These are phyloP conservation scores for Hypoxylon lenormandii DNA, from an alignment of 495 filamentous ascomycete genomes.

Conservation along the genomic window DNA sequence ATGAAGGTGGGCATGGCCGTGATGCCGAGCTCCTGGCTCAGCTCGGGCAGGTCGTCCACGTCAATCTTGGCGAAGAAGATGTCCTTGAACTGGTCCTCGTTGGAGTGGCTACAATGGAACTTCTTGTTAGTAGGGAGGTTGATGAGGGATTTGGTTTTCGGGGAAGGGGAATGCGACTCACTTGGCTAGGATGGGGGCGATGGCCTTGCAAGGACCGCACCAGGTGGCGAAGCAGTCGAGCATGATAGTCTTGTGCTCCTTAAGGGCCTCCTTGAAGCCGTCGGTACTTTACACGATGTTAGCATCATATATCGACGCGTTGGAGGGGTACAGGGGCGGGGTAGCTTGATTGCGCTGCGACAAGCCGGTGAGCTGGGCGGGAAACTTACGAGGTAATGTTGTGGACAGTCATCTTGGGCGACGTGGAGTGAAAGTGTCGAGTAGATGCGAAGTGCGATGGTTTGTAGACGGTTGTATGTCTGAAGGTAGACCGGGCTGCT, in stretches of 20 bases:
- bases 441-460: conserved; percentile 40
- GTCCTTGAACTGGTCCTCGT: conserved; percentile 47
- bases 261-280: conserved; percentile 71
- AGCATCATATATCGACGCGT: conserved; percentile 19
- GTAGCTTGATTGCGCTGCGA: conserved; percentile 1
- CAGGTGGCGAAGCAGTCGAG: conserved; percentile 89
- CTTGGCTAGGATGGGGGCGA: conserved; percentile 78
- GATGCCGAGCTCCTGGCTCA: conserved; percentile 82
- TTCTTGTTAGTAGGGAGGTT: conserved; percentile 3
- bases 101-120: conserved; percentile 24
- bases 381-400: conserved; percentile 55
- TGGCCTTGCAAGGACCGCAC: conserved; percentile 96
- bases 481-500: conserved; percentile 35
- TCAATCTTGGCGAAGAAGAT: conserved; percentile 90
- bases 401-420: conserved; percentile 62
- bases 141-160: conserved; percentile 24
- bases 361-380: conserved; percentile 7
- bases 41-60: conserved; percentile 82
- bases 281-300: conserved; percentile 62
- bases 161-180: conserved; percentile 52
- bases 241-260: conserved; percentile 70
- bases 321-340: conserved; percentile 13
- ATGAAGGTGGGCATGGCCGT: conserved; percentile 96
- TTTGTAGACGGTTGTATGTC: conserved; percentile 40
- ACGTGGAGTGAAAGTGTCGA: conserved; percentile 57